Base-by-base conservation (phyloP, 2,329 filamentous ascomycete genomes). In the Chaetomium sp. region DNA sequence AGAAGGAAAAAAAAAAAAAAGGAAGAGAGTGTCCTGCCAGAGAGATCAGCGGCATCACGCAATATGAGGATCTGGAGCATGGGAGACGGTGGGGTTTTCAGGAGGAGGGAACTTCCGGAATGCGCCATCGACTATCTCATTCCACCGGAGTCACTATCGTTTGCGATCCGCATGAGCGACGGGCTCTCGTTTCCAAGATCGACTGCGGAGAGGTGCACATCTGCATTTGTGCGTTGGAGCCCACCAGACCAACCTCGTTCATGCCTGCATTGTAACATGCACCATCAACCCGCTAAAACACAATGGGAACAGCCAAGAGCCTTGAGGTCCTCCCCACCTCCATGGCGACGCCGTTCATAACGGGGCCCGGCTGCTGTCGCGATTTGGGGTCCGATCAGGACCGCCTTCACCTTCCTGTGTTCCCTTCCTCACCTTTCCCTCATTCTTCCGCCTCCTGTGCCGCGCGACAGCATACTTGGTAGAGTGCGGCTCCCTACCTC, bases 201-300 rank as follows among this genome's bases (percentile, higher is more conserved):
- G 45, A 19, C 60, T 38, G 12, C 27, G n/a, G 35, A 19, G 51
- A 50, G 58, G 47, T 63, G 42, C 47, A 31, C 61, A 31, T 58
- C 55, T 53, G 61, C 61, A 63, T n/a, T 57, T 27, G 23, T 19
- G 27, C 47, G 21, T 25, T 38, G 38, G 35, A 33, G 16, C 21
- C 16, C 29, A 35, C 56, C 55, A 58, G 54, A 5, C 61, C 56
- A 53, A 54, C 6, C 47, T 55, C 35, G 55, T 63, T 19, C 13
- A 27, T 7, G n/a, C 33, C 55, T 63, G 61, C 61, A 63, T 55
- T 55, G 62, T 35, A 47, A 16, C 54, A 23, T 45, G 9, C 42
- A 19, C 57, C 56, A 31, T 55, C 56, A 50, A 49, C 23, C 27
- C 62, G 56, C 62, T 56, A 60, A 53, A 50, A 19, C 56, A 50